Percentiles rank a stretch among this genome's conserved stretches.
Evolutionary conservation across 768 basidiomycete genomes (phyloP).

Genomic region (Leucosporidium yakuticum): DNA sequence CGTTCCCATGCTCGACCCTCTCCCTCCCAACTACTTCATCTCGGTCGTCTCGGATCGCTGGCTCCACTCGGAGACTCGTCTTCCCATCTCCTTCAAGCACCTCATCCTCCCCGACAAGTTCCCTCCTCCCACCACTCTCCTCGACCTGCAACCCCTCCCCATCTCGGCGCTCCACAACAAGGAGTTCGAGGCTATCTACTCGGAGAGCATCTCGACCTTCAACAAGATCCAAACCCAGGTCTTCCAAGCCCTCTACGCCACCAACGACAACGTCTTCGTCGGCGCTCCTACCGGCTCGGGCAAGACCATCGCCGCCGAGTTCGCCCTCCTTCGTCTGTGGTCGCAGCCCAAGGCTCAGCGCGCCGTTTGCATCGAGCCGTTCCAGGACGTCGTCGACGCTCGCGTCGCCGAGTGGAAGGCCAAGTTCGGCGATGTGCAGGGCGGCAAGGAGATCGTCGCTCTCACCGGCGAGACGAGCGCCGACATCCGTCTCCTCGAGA

Average conservation of each 20-base stretch:
- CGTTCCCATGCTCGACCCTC: constrained; percentile 92
- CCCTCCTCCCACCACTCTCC: constrained; percentile 82
- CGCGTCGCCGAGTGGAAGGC: constrained; percentile 80
- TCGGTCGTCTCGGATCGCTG: constrained; percentile 90
- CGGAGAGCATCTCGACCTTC: constrained; percentile 71
- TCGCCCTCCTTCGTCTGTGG: constrained; percentile 91
- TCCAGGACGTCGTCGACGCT: constrained; percentile 93
- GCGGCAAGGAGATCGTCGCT: constrained; percentile 87
- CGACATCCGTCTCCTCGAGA: constrained; percentile 79
- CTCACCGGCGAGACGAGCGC: constrained; percentile 91
- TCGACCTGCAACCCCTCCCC: constrained; percentile 86
- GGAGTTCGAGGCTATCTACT: constrained; percentile 83
- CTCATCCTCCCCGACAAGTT: constrained; percentile 94
- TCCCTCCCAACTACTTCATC: constrained; percentile 97
- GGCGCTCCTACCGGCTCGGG: constrained; percentile 95
- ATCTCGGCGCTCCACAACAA: constrained; percentile 87
- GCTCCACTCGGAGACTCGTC: constrained; percentile 87
- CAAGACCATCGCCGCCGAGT: constrained; percentile 96
- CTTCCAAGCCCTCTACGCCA: constrained; percentile 93
- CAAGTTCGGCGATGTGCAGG: constrained; percentile 76
- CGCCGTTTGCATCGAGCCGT: constrained; percentile 93
- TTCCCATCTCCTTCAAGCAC: constrained; percentile 96
- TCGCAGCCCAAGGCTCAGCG: constrained; percentile 71
- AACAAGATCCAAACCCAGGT: constrained; percentile 99
- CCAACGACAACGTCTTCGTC: constrained; percentile 93